Conservation (phyloP, 768 basidiomycete genomes). For the Termitomyces sp. region DNA sequence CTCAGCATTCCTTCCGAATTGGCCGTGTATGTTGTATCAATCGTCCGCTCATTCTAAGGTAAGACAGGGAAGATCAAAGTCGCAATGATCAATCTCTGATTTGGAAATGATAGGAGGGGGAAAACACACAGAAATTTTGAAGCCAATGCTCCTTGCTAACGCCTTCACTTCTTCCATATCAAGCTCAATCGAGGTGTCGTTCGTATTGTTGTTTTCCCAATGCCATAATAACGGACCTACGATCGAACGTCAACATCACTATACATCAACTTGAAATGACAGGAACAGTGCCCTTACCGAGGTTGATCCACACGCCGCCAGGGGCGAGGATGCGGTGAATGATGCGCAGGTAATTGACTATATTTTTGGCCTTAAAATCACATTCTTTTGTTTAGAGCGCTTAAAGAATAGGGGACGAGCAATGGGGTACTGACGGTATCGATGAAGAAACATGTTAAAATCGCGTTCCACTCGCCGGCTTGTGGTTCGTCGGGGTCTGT, state of each 20-base stretch:
- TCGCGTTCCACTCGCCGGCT: slow-evolving; percentile 77
- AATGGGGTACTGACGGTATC: slow-evolving; percentile 58
- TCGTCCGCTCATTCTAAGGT: slow-evolving; percentile 67
- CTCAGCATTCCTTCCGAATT: slow-evolving; percentile 77
- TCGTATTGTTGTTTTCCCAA: slow-evolving; percentile 82
- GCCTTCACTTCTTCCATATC: slow-evolving; percentile 85
- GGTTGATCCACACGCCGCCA: slow-evolving; percentile 89
- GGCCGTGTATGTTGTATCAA: slow-evolving; percentile 84
- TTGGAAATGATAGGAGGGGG: neutral
- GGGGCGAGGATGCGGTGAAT: slow-evolving; percentile 79
- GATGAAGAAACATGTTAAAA: slow-evolving; percentile 92
- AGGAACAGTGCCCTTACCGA: slow-evolving; percentile 39
- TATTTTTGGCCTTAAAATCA: slow-evolving; percentile 76
- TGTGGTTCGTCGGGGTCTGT: slow-evolving; percentile 57
- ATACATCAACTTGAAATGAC: neutral
- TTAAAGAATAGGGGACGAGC: neutral
- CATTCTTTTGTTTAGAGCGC: neutral
- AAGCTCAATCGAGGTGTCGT: slow-evolving; percentile 82
- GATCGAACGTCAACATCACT: neutral
- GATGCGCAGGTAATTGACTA: slow-evolving; percentile 85
- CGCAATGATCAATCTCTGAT: neutral
- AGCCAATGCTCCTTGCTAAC: slow-evolving; percentile 37
- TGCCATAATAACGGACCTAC: slow-evolving; percentile 94
- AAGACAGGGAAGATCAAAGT: neutral
- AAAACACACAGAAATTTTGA: too few relatives aligned